Evolutionary conservation across 2,329 filamentous ascomycete species (phyloP).

Genomic region (Juglanconis oblonga): DNA sequence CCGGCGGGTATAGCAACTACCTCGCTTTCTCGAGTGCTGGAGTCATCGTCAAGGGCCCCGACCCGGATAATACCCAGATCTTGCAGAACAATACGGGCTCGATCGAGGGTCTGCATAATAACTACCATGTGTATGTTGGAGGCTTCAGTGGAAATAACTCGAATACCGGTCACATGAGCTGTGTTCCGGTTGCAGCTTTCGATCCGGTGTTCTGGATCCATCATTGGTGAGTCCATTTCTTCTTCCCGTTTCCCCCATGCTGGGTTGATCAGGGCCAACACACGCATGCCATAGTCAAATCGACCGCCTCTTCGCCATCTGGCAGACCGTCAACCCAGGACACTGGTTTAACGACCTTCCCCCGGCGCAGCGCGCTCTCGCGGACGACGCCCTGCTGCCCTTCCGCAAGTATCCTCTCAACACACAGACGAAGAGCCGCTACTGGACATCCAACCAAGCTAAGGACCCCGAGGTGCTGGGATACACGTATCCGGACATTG

Average conservation of each 20-base stretch:
- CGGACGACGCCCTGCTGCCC: not conserved
- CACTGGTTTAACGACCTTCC: not conserved
- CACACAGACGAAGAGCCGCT: not conserved
- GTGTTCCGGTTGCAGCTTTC: not conserved
- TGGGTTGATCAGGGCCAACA: too few relatives aligned
- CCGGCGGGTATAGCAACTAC: not conserved
- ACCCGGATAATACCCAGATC: not conserved
- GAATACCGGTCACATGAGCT: not conserved
- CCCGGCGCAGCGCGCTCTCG: not conserved
- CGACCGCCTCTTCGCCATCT: not conserved
- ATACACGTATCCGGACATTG: not conserved
- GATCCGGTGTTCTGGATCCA: not conserved
- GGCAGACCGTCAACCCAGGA: not conserved
- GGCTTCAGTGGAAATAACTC: not conserved
- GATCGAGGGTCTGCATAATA: not conserved
- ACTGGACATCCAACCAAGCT: not conserved
- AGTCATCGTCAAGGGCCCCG: not conserved
- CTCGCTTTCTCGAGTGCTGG: not conserved
- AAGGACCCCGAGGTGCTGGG: not conserved
- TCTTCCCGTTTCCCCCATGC: too few relatives aligned
- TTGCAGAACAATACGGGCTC: not conserved
- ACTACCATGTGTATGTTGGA: not conserved
- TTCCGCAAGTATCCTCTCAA: not conserved
- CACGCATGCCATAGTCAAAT: not conserved
- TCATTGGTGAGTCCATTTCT: not conserved